phyloP scores from a whole-genome alignment of 2,329 filamentous ascomycete species.

The Sclerotiophoma versabilis region DNA sequence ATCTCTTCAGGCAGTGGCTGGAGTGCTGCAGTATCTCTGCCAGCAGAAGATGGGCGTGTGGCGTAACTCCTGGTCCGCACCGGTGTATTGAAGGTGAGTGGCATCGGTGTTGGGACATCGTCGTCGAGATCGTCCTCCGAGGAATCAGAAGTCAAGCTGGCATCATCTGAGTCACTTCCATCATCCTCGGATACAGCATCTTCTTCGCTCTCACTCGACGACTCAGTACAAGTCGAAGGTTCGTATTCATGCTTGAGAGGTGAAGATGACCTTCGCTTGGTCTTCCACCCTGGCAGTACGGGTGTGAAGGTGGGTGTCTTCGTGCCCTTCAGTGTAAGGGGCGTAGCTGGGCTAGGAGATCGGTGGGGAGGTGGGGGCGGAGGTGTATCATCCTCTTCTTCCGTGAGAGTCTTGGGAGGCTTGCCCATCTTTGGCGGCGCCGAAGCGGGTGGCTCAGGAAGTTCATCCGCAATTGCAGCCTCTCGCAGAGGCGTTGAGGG shows the following conservation, averaged over 20 bases:
- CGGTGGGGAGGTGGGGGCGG: slow-evolving; percentile 60
- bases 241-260: slow-evolving; percentile 97
- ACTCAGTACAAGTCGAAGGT: slow-evolving; percentile 76
- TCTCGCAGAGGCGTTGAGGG: slow-evolving; percentile 45
- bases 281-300: slow-evolving; percentile 51
- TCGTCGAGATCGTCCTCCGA: slow-evolving; percentile 67
- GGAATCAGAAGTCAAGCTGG: slow-evolving; percentile 56
- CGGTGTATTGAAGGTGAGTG: slow-evolving; percentile 31
- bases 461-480: slow-evolving; percentile 14
- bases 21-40: slow-evolving; percentile 21
- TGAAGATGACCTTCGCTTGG: slow-evolving; percentile 80
- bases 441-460: slow-evolving; percentile 32
- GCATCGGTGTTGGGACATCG: slow-evolving; percentile 49
- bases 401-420: slow-evolving; percentile 23
- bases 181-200: slow-evolving; percentile 54
- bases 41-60: slow-evolving; percentile 19
- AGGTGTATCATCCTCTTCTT: slow-evolving; percentile 35
- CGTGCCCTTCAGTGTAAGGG: slow-evolving; percentile 53
- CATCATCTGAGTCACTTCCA: slow-evolving; percentile 58
- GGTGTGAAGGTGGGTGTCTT: slow-evolving; percentile 59
- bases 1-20: slow-evolving; percentile 28
- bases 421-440: slow-evolving; percentile 42
- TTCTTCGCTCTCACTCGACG: slow-evolving; percentile 64
- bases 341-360: slow-evolving; percentile 59
- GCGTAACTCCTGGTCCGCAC: slow-evolving; percentile 22